A percentile compares a stretch with the other conserved stretches of the same genome.
Conservation (phyloP, 169 alveolate species). For the Eimeria necatrix region DNA sequence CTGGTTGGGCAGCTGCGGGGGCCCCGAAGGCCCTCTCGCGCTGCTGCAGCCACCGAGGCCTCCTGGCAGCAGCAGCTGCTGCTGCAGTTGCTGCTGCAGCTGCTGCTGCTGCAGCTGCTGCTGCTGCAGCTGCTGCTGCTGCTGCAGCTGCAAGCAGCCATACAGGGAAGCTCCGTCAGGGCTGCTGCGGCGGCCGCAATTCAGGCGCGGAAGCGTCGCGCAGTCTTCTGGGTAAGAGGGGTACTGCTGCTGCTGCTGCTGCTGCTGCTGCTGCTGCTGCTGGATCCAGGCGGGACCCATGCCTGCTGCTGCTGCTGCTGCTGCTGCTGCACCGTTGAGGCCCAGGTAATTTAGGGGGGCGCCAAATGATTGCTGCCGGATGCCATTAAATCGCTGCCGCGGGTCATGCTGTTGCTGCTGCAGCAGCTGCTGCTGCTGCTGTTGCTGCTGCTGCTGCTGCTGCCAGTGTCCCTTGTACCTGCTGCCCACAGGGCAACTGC, state of each 20-base stretch:
- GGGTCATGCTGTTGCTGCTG: neutral
- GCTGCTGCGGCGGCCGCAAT: too few species aligned
- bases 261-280: too few species aligned
- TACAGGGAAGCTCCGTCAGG: too few species aligned
- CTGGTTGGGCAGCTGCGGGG: neutral
- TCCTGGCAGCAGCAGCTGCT: neutral
- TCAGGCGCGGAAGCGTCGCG: too few species aligned
- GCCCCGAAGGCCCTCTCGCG: neutral
- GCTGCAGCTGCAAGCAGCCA: neutral
- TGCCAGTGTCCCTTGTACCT: neutral
- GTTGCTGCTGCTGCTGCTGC: conserved; percentile 42
- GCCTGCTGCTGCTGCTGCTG: too few species aligned
- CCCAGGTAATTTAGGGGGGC: too few species aligned
- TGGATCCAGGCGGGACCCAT: too few species aligned
- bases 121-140: conserved; percentile 10
- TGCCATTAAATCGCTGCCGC: neutral
- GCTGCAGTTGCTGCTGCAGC: conserved; percentile 48
- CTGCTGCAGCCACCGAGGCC: conserved; percentile 11
- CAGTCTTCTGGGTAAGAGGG: too few species aligned
- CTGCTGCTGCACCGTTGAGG: too few species aligned
- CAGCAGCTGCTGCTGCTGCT: neutral
- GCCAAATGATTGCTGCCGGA: neutral
- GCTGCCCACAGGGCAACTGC: neutral
- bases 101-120: conserved; percentile 37
- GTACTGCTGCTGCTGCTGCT: too few species aligned